Percentiles rank a stretch among this genome's conserved stretches.
Conservation (phyloP, 2,329 filamentous ascomycete genomes). For the Chaetomium olivaceum region DNA sequence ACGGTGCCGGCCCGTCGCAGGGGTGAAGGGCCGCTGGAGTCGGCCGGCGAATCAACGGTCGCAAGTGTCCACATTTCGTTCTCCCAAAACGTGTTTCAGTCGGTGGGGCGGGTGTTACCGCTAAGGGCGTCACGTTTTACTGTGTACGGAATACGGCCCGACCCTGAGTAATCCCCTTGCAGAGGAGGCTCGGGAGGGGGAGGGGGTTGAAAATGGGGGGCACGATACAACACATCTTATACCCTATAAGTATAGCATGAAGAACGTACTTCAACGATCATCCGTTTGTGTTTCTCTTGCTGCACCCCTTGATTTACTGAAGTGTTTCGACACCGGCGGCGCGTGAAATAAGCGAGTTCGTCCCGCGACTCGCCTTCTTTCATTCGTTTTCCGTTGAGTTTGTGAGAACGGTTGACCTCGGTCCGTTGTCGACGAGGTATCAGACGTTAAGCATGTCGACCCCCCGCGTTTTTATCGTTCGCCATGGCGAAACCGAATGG, state of each 20-base stretch:
- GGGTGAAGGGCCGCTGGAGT: slow-evolving; percentile 1
- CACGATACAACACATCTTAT: background rate
- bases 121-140: background rate
- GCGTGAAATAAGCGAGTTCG: slow-evolving; percentile 1
- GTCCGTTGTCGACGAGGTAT: background rate
- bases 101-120: background rate
- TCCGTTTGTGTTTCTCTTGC: background rate
- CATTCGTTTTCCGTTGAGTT: background rate
- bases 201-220: background rate
- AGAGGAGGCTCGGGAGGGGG: background rate
- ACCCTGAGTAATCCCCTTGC: slow-evolving; percentile 41
- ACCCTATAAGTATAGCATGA: background rate
- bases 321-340: background rate
- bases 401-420: slow-evolving; percentile 2
- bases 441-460: slow-evolving; percentile 43
- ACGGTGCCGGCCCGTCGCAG: slow-evolving; percentile 11
- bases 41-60: slow-evolving; percentile 11
- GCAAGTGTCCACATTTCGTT: background rate
- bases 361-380: background rate
- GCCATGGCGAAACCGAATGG: slow-evolving; percentile 96
- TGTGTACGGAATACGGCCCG: background rate
- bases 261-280: background rate
- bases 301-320: background rate
- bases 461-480: slow-evolving; percentile 77
- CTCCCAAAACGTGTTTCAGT: background rate